Conservation (phyloP, 2,329 filamentous ascomycete genomes). For the Zymoseptoria tritici region DNA sequence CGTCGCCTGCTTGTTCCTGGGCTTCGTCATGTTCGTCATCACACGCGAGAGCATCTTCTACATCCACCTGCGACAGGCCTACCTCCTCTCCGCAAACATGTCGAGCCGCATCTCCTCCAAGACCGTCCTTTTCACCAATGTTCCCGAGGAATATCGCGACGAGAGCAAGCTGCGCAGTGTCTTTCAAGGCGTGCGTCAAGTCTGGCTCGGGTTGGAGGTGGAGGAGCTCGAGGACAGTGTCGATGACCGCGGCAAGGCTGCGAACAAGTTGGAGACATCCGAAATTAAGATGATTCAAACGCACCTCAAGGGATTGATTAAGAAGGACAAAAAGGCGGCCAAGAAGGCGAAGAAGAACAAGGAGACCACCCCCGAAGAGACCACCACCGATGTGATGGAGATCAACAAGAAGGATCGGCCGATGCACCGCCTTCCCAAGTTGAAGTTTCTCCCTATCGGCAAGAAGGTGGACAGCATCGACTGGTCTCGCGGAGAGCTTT, state of each 20-base stretch:
- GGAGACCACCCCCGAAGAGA: constrained; percentile 1
- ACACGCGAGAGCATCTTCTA: constrained; percentile 39
- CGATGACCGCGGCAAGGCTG: constrained; percentile 38
- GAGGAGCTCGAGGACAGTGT: constrained; percentile 37
- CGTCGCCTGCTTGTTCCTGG: constrained; percentile 36
- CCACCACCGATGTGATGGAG: constrained; percentile 39
- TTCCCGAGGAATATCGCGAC: constrained; percentile 34
- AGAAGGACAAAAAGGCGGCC: constrained; percentile 18
- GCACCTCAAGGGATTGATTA: constrained; percentile 23
- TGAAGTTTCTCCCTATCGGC: constrained; percentile 56
- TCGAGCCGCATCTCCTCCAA: constrained; percentile 38
- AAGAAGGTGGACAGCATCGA: constrained; percentile 87
- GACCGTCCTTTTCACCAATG: constrained; percentile 40
- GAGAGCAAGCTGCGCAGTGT: constrained; percentile 34
- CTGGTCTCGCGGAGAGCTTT: constrained; percentile 70
- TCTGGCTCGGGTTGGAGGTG: constrained; percentile 41
- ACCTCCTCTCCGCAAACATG: constrained; percentile 37
- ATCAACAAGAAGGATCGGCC: constrained; percentile 56
- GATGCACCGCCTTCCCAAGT: constrained; percentile 52
- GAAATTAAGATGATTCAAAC: constrained; percentile 37
- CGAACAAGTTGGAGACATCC: constrained; percentile 37
- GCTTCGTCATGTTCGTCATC: constrained; percentile 38
- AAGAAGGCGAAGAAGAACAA: constrained; percentile 6
- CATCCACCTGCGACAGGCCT: constrained; percentile 41
- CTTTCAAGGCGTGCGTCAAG: constrained; percentile 32